Base-by-base conservation (phyloP, 345 rosid species). In the Theobroma cacao region DNA sequence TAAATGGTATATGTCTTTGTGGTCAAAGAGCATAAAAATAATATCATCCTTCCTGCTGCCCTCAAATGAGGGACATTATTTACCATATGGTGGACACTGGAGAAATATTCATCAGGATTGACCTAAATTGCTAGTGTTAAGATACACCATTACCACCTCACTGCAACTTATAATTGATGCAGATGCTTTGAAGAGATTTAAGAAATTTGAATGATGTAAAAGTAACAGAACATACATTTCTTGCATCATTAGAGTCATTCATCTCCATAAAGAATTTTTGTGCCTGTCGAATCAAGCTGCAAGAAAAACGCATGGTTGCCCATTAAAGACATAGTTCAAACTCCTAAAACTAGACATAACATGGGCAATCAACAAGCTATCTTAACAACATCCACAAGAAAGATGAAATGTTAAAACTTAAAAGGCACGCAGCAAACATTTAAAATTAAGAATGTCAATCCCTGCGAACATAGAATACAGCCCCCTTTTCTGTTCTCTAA, bases 251-350 rank as follows among this genome's bases (percentile, higher is more conserved):
- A n/a, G 89, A 81, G 15, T 89, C 90, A 82, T 87, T 92, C 69
- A 84, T 72, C 85, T 88, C 94, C 82, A 66, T 81, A 77, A 85
- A 89, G 84, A 80, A 89, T 60, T 88, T 91, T 74, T 90, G 95
- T 6, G 82, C 89, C 82, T 89, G 97, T 77, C 91, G 97, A 82
- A 92, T 86, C 77, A 94, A 76, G 84, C 97, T 96, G 91, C 80
- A 80, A 76, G 26, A 20, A 69, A 69, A 59, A 78, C 12, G 48
- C 58, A 79, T 50, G 38, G 68, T 50, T 45, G n/a, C 52, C 10
- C 34, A 48, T 79, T 58, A 48, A 72, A 76, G 40, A 38, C 66
- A 69, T 36, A 40, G 41, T 75, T 66, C 65, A 77, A 75, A 67
- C 36, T 73, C 62, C 65, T 61, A 75, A 71, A 62, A 41, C 65